Evolutionary conservation across 257 asterid species (phyloP), one percentile per base, ranked within the genome.

Genomic region (Cinchona pubescens): DNA sequence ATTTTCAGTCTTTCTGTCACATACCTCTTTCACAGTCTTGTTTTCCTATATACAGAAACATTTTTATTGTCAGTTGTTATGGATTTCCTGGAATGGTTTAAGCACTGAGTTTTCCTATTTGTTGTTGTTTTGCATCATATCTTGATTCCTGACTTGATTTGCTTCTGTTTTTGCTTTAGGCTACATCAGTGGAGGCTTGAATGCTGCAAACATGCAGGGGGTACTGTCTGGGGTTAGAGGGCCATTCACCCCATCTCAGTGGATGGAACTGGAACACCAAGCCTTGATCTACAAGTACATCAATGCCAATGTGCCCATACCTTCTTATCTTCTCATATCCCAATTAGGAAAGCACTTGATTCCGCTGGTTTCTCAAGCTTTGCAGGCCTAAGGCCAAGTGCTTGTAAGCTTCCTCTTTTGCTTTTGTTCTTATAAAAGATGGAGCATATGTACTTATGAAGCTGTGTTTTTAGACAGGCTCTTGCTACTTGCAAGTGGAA

Each of bases 141-240:
- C 13, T 38, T 77, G 30, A 53, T 38, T 35, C 13, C 32, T 77
- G 30, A 53, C 45, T 48, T 60, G 68, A 53, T 27, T 79, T 53
- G 25, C 51, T 35, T 61, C 13, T 62, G 42, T 23, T 69, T 78
- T 62, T 75, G 76, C 46, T 76, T 69, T 86, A 88, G 96, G 91
- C 68, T 79, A 84, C 78, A 84, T 79, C 10, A 79, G 61, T 51
- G 82, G 84, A 85, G 86, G 82, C 45, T 53, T 84, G 76, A 84
- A 62, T 79, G 83, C 69, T 58, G 87, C 83, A 74, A 75, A 78
- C 78, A 83, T 86, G 88, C 89, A 86, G 49, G 90, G 91, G 69
- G 73, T 76, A 30, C 13, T 77, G 2, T 61, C 86, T 46, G 89
- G 91, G 42, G 29, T 73, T 21, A 79, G 78, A 69, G 86, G 86